Percentiles rank a stretch among this genome's conserved stretches.
Conservation (phyloP, 225 moss, liverwort and hornwort species). For the Polytrichum formosum region DNA sequence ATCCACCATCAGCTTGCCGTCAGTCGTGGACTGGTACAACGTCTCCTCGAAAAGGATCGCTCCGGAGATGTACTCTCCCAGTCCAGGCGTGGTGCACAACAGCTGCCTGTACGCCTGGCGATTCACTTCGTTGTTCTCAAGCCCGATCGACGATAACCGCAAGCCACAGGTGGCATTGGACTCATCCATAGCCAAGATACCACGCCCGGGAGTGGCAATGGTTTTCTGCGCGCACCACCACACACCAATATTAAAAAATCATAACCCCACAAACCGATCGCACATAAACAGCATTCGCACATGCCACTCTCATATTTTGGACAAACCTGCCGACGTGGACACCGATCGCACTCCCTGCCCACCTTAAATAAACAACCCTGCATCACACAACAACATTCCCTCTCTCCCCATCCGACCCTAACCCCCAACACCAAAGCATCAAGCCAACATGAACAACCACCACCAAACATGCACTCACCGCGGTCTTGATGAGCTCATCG, state of each 20-base stretch:
- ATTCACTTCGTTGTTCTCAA: constrained; percentile 69
- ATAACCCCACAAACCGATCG: neutral
- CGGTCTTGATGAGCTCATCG: constrained; percentile 60
- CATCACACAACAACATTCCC: neutral
- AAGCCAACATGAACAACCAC: neutral
- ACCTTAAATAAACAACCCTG: too few relatives aligned
- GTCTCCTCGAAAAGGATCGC: constrained; percentile 73
- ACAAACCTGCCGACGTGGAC: neutral
- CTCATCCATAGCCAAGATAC: constrained; percentile 66
- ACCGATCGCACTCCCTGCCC: neutral
- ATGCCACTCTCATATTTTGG: neutral
- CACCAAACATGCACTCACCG: constrained; percentile 21
- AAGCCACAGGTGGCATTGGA: constrained; percentile 63
- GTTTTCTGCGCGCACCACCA: constrained; percentile 31
- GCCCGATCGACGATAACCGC: constrained; percentile 58
- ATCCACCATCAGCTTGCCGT: constrained; percentile 69
- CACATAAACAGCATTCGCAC: neutral
- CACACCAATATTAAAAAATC: neutral
- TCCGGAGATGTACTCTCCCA: constrained; percentile 66
- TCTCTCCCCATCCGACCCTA: neutral
- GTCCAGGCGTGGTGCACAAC: constrained; percentile 54
- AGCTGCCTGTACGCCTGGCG: constrained; percentile 64
- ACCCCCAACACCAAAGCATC: neutral
- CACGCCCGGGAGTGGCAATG: constrained; percentile 57
- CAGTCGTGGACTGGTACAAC: constrained; percentile 55